These are phyloP conservation scores for Pseudogymnoascus sp. DNA, from an alignment of 2,329 filamentous ascomycete species.

Conservation along the genomic window DNA sequence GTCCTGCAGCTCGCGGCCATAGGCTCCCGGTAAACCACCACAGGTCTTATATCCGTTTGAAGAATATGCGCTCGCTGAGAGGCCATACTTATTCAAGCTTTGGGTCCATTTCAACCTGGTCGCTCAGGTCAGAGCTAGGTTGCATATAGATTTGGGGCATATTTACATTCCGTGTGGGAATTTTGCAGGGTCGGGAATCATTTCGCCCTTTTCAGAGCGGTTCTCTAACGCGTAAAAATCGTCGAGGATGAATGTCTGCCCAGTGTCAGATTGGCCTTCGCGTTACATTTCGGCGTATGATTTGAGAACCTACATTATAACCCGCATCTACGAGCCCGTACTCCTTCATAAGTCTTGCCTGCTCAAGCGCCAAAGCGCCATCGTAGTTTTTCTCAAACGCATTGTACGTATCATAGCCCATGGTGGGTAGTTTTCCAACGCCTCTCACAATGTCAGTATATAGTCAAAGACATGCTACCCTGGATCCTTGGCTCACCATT, in stretches of 20 bases:
- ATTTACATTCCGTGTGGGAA: background rate
- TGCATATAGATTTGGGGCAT: background rate
- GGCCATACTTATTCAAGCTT: background rate
- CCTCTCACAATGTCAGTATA: background rate
- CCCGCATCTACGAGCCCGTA: constrained; percentile 3
- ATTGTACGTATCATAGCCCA: background rate
- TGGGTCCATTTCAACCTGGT: background rate
- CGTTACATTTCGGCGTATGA: too few relatives aligned
- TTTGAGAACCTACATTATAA: background rate
- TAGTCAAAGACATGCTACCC: background rate
- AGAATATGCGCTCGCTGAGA: background rate
- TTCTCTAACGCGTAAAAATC: constrained; percentile 3
- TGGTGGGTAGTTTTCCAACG: background rate
- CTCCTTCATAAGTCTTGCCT: background rate
- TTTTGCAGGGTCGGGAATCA: background rate
- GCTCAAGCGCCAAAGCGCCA: background rate
- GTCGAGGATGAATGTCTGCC: background rate
- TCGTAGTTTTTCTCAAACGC: constrained; percentile 2
- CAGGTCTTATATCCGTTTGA: constrained; percentile 15
- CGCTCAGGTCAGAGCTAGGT: background rate
- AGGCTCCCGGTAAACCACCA: constrained; percentile 21
- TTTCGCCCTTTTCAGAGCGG: background rate
- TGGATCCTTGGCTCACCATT: background rate
- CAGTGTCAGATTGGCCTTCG: background rate
- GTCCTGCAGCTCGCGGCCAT: constrained; percentile 20